phyloP scores from a whole-genome alignment of 805 yeast species.

The Metschnikowia vanudenii region DNA sequence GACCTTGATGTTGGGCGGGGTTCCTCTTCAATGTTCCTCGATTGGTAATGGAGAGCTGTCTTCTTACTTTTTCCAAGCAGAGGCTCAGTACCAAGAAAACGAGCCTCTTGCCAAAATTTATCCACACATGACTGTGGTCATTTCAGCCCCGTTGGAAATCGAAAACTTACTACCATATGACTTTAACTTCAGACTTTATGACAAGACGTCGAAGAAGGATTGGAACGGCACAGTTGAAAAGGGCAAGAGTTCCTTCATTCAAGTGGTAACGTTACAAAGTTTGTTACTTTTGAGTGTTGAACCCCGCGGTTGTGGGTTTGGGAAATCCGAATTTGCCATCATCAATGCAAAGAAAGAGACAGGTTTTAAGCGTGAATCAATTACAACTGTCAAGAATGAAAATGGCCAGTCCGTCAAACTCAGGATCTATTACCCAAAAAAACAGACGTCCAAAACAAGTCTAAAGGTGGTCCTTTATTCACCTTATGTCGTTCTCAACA shows the following conservation, averaged over 20 bases:
- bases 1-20: conserved; percentile 46
- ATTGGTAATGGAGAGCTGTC: conserved; percentile 37
- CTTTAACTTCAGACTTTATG: conserved; percentile 69
- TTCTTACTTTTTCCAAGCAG: conserved; percentile 68
- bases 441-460: conserved; percentile 53
- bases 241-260: conserved; percentile 72
- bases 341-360: conserved; percentile 57
- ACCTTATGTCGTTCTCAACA: conserved; percentile 81
- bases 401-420: conserved; percentile 70
- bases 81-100: conserved; percentile 58
- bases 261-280: conserved; percentile 73
- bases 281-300: conserved; percentile 68
- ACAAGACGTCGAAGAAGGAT: conserved; percentile 65
- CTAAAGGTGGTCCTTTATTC: conserved; percentile 69
- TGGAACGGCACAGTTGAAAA: conserved; percentile 61
- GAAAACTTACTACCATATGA: conserved; percentile 86
- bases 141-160: conserved; percentile 83
- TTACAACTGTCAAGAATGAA: conserved; percentile 50
- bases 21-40: conserved; percentile 61
- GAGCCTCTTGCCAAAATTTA: conserved; percentile 74
- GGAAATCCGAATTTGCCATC: conserved; percentile 70
- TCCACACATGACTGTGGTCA: conserved; percentile 75
- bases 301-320: conserved; percentile 61
- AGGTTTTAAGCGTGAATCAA: conserved; percentile 55
- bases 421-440: conserved; percentile 59